Evolutionary conservation across 2,329 filamentous ascomycete species (phyloP).

Genomic region (Phymatotrichopsis omnivora): DNA sequence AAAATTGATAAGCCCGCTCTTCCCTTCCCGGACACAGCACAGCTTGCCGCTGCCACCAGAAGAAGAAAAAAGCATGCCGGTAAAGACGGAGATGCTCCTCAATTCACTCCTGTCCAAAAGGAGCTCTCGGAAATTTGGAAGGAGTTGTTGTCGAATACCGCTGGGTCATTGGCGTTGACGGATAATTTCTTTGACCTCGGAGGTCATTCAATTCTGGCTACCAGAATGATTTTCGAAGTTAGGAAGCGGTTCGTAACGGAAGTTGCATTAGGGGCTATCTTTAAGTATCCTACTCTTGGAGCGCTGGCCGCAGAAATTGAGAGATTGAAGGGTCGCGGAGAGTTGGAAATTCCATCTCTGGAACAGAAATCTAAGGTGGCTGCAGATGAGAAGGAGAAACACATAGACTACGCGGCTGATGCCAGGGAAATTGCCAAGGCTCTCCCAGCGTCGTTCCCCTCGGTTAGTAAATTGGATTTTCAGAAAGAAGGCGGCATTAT

Average conservation of each 20-base stretch:
- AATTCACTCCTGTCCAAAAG: slow-evolving; percentile 25
- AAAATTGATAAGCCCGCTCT: slow-evolving; percentile 72
- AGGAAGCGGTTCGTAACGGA: slow-evolving; percentile 52
- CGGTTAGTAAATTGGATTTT: slow-evolving; percentile 7
- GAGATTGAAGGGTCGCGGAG: slow-evolving; percentile 38
- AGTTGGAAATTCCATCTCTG: slow-evolving; percentile 36
- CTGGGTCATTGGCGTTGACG: slow-evolving; percentile 32
- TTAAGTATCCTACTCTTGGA: slow-evolving; percentile 51
- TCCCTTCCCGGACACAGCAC: slow-evolving; percentile 67
- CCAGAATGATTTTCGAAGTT: slow-evolving; percentile 66
- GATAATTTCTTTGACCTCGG: slow-evolving; percentile 68
- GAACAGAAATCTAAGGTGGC: slow-evolving; percentile 36
- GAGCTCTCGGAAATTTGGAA: slow-evolving; percentile 29
- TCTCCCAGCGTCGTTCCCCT: slow-evolving; percentile 40
- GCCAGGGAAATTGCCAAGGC: slow-evolving; percentile 41
- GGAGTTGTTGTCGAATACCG: slow-evolving; percentile 25
- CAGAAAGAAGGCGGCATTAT: slow-evolving; percentile 42
- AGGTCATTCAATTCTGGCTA: slow-evolving; percentile 70
- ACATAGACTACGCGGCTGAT: slow-evolving; percentile 42
- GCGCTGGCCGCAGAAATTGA: slow-evolving; percentile 46
- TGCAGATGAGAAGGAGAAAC: slow-evolving; percentile 32
- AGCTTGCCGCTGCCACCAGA: slow-evolving; percentile 48
- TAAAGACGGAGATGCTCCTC: slow-evolving; percentile 17
- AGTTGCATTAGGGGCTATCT: slow-evolving; percentile 61
- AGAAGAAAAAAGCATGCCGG: slow-evolving; percentile 36